Evolutionary conservation across 768 basidiomycete genomes (phyloP), one percentile per base, ranked within the genome.

Genomic region (Trametopsis cervina): DNA sequence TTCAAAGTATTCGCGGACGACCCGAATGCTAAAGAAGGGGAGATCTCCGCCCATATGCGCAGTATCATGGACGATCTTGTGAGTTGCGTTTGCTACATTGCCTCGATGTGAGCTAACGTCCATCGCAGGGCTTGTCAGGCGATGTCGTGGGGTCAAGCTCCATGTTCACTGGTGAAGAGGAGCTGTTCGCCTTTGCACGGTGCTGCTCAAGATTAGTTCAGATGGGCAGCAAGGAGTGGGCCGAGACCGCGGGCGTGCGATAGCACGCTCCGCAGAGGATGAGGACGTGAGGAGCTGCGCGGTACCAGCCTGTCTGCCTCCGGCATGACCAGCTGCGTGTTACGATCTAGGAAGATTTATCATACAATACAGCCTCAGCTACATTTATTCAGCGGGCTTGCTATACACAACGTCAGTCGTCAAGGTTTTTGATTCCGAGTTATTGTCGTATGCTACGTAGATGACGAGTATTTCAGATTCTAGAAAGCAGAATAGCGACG

Each of bases 1-100:
- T 83, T 78, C 64, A 76, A 90, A 61, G 81, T 96, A 36, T 99
- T 98, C 66, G 86, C 90, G 0, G 88, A 89, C 54, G 81, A 86
- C 38, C 54, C 59, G 1, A 57, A 69, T 23, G 53, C 61, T 4
- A 59, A 68, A 12, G 66, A 68, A 11, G 63, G 65, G 21, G 68
- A 67, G 24, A 71, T 83, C 20, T 83, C 81, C 13, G 85, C 91
- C 58, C 89, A 96, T 63, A 90, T 93, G 88, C 80, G 92, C 22
- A 82, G 77, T 57, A 80, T 94, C 49, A 93, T 97, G 90, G 93
- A 96, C 56, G 94, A 97, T 60, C 76, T 97, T n/a, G 92, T 93
- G 45, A 13, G 73, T 66, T 55, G 68, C 63, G 44, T 45, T 37
- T 21, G 20, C 46, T 20, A 3, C 53, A 41, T 33, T 53, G n/a